Conservation (phyloP, 2,329 filamentous ascomycete genomes). For the Claviceps purpurea region DNA sequence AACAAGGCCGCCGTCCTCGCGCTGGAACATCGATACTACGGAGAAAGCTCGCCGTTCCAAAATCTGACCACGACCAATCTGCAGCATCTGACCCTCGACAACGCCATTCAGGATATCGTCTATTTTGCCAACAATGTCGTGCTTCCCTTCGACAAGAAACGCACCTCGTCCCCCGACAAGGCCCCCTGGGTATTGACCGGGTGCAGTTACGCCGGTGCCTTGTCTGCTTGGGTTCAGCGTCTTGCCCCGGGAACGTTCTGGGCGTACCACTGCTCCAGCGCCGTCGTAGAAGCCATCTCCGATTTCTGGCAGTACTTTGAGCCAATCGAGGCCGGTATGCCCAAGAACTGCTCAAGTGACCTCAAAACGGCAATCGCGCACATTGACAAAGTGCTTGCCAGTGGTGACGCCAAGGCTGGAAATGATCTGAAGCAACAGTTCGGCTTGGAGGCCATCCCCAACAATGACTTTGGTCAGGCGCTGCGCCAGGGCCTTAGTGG, state of each 20-base stretch:
- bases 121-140: slow-evolving; percentile 62
- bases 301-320: slow-evolving; percentile 52
- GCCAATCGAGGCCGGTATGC: slow-evolving; percentile 29
- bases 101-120: slow-evolving; percentile 60
- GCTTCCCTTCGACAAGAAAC: slow-evolving; percentile 52
- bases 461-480: slow-evolving; percentile 35
- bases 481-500: slow-evolving; percentile 12
- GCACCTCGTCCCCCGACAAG: slow-evolving; percentile 49
- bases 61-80: slow-evolving; percentile 53
- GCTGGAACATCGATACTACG: slow-evolving; percentile 75
- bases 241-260: slow-evolving; percentile 64
- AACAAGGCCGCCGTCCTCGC: slow-evolving; percentile 61
- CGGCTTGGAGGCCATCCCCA: slow-evolving; percentile 24
- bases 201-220: slow-evolving; percentile 65
- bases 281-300: slow-evolving; percentile 59
- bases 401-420: slow-evolving; percentile 16
- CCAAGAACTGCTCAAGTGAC: slow-evolving; percentile 46
- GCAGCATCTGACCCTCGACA: slow-evolving; percentile 65
- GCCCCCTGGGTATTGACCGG: slow-evolving; percentile 65
- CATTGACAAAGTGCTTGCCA: slow-evolving; percentile 33
- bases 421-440: slow-evolving; percentile 31
- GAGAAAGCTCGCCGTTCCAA: slow-evolving; percentile 51
- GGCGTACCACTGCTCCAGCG: slow-evolving; percentile 63
- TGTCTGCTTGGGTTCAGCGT: slow-evolving; percentile 58
- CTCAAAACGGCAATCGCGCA: slow-evolving; percentile 39